Percentiles rank a stretch among this genome's conserved stretches.
Evolutionary conservation across 2,329 filamentous ascomycete genomes (phyloP).

Genomic region (Aspergillus carbonarius): DNA sequence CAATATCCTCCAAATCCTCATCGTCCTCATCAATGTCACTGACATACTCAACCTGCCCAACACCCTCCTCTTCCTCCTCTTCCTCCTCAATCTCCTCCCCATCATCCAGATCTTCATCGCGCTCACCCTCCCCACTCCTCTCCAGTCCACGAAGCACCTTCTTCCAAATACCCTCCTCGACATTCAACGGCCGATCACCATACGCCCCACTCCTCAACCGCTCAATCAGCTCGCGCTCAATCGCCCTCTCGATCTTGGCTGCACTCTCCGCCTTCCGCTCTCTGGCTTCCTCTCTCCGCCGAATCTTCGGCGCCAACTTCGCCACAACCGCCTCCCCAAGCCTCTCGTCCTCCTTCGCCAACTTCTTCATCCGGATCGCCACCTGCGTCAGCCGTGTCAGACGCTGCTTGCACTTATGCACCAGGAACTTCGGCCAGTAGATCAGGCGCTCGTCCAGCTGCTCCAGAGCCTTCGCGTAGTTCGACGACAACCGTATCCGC

Average conservation of each 20-base stretch:
- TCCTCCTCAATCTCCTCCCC: constrained; percentile 75
- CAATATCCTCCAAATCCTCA: constrained; percentile 85
- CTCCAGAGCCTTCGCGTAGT: constrained; percentile 85
- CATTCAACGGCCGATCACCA: constrained; percentile 90
- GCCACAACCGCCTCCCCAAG: constrained; percentile 86
- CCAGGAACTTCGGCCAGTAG: constrained; percentile 91
- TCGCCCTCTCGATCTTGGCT: constrained; percentile 92
- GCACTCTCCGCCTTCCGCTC: constrained; percentile 76
- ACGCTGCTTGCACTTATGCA: constrained; percentile 95
- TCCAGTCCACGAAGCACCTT: constrained; percentile 91
- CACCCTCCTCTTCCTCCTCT: constrained; percentile 69
- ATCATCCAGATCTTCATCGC: constrained; percentile 85
- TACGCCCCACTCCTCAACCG: constrained; percentile 88
- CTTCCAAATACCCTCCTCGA: constrained; percentile 94
- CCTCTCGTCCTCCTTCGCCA: constrained; percentile 85
- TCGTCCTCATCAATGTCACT: constrained; percentile 82
- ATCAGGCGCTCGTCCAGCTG: constrained; percentile 83
- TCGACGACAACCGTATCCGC: constrained; percentile 81
- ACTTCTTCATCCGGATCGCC: constrained; percentile 69
- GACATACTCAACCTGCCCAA: constrained; percentile 85
- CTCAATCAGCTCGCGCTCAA: constrained; percentile 93
- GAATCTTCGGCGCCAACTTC: constrained; percentile 87
- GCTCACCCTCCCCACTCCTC: constrained; percentile 74
- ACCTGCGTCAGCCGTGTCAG: constrained; percentile 91
- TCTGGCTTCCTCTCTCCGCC: constrained; percentile 70